Evolutionary conservation across 176 grass and related monocot genomes (phyloP), one percentile per base, ranked within the genome.

Genomic region (Otatea glauca): DNA sequence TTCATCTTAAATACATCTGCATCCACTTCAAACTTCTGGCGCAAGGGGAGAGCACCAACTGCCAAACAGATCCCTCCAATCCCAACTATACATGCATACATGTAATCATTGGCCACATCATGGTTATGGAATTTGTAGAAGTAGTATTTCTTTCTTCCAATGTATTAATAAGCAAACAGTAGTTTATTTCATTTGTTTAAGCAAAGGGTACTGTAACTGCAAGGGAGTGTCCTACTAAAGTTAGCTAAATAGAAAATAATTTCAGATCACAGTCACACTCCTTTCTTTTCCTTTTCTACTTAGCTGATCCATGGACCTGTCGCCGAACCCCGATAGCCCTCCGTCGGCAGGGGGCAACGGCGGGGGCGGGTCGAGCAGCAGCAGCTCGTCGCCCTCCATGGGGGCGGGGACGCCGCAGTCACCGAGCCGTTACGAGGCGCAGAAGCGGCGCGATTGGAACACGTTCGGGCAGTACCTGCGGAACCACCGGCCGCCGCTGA

Each of bases 401-500:
- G 76, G 75, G n/a, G 78, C 83, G 17, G 86, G 81, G 29, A 44
- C 85, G 64, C 68, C 77, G 65, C 73, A 88, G 78, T 88, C 92
- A 24, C 92, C 90, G 43, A 91, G 89, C 82, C 69, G 92, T 18
- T 94, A 94, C 41, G 92, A 94, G 83, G 89, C 92, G 53, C 92
- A 94, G 83, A 94, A 94, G 69, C 79, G 92, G 44, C 78, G 92
- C 11, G 92, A 94, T 74, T 91, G 89, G 92, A 94, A 94, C 79
- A 94, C 92, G 32, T 94, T 94, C 73, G 92, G 89, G 14, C 92
- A 94, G 72, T 92, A 94, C 83, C 88, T 94, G 56, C 84, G 87
- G 27, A 94, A 94, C 89, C 87, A 92, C 74, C 81, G 93, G n/a
- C 90, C 93, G 39, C 90, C 93, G 32, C 90, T 94, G 69, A 84